phyloP scores from a whole-genome alignment of 768 basidiomycete genomes.

The Rossbeevera mucosa region DNA sequence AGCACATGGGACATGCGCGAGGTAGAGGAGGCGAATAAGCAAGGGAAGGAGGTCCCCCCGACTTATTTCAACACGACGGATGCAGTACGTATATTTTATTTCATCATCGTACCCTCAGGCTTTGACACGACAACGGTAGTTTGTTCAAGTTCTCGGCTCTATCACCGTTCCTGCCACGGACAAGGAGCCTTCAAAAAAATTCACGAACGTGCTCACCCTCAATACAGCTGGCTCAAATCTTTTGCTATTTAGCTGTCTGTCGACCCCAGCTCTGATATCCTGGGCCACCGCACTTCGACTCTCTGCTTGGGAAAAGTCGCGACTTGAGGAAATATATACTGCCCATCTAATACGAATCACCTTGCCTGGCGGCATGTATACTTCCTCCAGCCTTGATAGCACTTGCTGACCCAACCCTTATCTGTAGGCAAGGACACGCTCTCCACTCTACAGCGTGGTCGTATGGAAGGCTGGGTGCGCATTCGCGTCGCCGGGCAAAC shows the following conservation, averaged over 20 bases:
- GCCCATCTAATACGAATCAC: constrained; percentile 86
- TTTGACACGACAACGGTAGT: constrained; percentile 38
- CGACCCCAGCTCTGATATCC: constrained; percentile 62
- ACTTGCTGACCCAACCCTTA: too few species aligned
- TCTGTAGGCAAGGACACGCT: constrained; percentile 45
- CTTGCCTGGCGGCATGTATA: constrained; percentile 43
- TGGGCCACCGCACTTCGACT: constrained; percentile 92
- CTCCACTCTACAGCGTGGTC: constrained; percentile 61
- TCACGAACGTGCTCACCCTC: constrained; percentile 78
- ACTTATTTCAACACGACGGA: constrained; percentile 85
- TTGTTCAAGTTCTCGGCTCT: constrained; percentile 73
- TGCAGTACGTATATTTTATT: constrained; percentile 52
- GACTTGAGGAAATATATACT: constrained; percentile 96
- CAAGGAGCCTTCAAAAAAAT: constrained; percentile 50
- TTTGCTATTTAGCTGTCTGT: constrained; percentile 81
- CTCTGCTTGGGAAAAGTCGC: constrained; percentile 90
- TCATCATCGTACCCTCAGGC: not conserved
- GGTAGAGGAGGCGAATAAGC: constrained; percentile 76
- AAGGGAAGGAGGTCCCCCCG: constrained; percentile 80
- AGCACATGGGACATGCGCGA: constrained; percentile 91
- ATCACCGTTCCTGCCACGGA: constrained; percentile 58
- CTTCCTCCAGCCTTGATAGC: constrained; percentile 13
- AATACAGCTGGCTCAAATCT: constrained; percentile 94
- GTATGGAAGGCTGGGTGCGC: constrained; percentile 88
- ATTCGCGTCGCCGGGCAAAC: constrained; percentile 94